Base-by-base conservation (phyloP, 2,329 filamentous ascomycete species). In the Coleophoma eucalyptorum region DNA sequence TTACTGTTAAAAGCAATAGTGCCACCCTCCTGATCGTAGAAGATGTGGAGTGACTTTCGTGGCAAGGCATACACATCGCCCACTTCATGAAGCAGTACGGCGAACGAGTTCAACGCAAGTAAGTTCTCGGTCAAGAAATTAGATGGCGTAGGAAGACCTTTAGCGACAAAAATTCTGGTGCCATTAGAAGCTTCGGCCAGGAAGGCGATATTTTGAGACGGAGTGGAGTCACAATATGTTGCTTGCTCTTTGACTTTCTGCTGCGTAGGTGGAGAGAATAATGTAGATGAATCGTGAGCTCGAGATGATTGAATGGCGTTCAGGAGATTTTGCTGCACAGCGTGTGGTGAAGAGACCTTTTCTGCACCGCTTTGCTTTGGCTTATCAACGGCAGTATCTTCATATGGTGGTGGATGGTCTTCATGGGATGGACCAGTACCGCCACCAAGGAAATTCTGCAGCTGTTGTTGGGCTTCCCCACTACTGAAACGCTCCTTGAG, bases 1-100 rank as follows among this genome's bases (percentile, higher is more conserved):
- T 79, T 82, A 8, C 81, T 80, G 66, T 99, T 99, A 76, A 99
- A 99, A 0, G 93, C 94, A 55, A 99, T 96, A 0, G 90, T 92
- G 50, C 81, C 82, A 4, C 90, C 89, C 3, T 73, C 70, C 38
- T 86, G 81, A 60, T 97, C 92, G 61, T 91, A 90, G 72, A 93
- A 97, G 46, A 97, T 87, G 65, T 95, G 93, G 51, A 97, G 68
- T 3, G 84, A 83, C 32, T 79, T 75, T 0, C 80, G 75, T 1
- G 81, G 75, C 20, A 97, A 77, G 2, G 81, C 78, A 67, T 96
- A 97, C 11, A 95, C 78, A 34, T 73, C 74, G 2, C 81, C 85
- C 11, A 90, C 77, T 13, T 92, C 87, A 26, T 80, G 72, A 7
- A 96, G 75, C 5, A 96, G 65, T 3, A 67, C 67, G 8, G 88